Percentiles rank a stretch among this genome's conserved stretches.
Evolutionary conservation across 164 flowering plant species (phyloP).

Genomic region (Stephania yunnanensis): DNA sequence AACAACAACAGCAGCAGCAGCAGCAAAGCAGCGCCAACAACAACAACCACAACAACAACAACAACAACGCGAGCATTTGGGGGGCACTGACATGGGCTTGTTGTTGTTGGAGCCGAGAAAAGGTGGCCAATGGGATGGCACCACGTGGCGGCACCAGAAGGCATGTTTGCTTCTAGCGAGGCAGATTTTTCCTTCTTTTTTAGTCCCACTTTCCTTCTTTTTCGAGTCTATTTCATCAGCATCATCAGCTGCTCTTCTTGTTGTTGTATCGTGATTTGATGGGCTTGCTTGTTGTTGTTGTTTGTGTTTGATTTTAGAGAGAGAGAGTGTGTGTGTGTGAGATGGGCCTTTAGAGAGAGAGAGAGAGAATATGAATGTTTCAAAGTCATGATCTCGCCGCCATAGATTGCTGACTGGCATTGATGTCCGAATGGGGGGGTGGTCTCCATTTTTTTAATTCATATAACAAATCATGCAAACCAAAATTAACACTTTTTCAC

Average conservation of each 20-base stretch:
- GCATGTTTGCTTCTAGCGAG: slow-evolving; percentile 6
- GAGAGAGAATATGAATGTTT: background rate
- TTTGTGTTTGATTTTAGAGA: background rate
- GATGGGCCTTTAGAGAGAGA: background rate
- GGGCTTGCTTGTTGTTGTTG: too few relatives aligned
- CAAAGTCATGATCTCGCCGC: background rate
- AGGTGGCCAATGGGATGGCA: slow-evolving; percentile 21
- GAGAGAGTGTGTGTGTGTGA: background rate
- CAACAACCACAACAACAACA: slow-evolving; percentile 2
- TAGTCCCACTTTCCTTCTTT: background rate
- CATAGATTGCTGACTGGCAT: slow-evolving; percentile 2
- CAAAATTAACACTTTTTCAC: too few relatives aligned
- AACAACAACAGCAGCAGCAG: too few relatives aligned
- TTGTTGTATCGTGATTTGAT: too few relatives aligned
- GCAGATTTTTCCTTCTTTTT: slow-evolving; percentile 8
- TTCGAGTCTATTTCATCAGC: background rate
- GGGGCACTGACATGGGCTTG: slow-evolving; percentile 54
- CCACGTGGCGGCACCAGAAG: slow-evolving; percentile 35
- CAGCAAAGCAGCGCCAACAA: too few relatives aligned
- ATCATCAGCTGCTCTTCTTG: background rate
- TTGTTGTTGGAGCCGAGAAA: slow-evolving; percentile 24
- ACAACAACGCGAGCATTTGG: slow-evolving; percentile 26
- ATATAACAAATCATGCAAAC: too few relatives aligned
- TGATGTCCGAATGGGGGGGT: background rate
- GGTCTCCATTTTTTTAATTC: background rate